Percentiles rank a stretch among this genome's conserved stretches.
phyloP scores from a whole-genome alignment of 225 moss, liverwort and hornwort species.

The Neckera pumila region DNA sequence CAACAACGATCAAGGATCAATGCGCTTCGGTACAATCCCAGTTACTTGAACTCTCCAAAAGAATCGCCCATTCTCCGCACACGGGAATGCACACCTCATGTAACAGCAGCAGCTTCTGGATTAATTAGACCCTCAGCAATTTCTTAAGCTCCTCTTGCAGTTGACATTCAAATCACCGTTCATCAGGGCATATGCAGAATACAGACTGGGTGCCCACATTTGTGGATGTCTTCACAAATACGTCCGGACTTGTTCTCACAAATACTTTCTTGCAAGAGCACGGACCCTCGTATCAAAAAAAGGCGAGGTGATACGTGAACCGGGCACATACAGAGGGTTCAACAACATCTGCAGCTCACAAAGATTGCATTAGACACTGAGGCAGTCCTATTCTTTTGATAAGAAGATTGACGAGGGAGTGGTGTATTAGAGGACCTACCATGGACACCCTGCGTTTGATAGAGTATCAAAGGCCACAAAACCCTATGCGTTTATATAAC shows the following conservation, averaged over 20 bases:
- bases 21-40: background rate
- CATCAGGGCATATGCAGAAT: background rate
- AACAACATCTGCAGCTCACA: conserved; percentile 58
- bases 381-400: background rate
- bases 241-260: conserved; percentile 8
- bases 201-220: background rate
- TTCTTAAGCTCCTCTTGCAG: background rate
- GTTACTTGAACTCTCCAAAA: background rate
- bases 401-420: background rate
- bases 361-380: background rate
- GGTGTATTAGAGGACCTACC: background rate
- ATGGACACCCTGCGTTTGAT: background rate
- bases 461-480: background rate
- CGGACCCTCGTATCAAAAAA: conserved; percentile 83
- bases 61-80: background rate
- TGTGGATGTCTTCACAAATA: background rate
- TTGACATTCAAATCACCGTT: background rate
- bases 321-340: conserved; percentile 89
- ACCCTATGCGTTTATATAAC: background rate
- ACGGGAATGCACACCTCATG: background rate
- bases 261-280: conserved; percentile 73
- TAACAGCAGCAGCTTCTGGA: background rate
- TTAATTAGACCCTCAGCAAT: background rate
- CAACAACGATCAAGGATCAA: background rate
- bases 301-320: conserved; percentile 75